A percentile compares a stretch with the other conserved stretches of the same genome.
These are phyloP conservation scores for Pythium angustatum DNA, from an alignment of 352 stramenopile species.

Conservation along the genomic window DNA sequence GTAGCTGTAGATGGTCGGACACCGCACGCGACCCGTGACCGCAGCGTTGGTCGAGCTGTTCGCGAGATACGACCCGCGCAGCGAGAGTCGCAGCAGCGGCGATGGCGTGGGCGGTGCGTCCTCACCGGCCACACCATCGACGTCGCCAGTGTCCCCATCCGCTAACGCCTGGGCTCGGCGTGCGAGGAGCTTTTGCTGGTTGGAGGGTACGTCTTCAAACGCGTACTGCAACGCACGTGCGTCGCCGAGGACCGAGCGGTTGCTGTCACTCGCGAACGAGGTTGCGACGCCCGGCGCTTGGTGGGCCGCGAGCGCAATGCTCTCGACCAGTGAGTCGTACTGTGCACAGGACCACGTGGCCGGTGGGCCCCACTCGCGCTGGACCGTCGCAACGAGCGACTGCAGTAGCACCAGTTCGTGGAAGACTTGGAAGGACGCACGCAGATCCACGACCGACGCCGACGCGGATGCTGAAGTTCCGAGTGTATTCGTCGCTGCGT, in stretches of 20 bases:
- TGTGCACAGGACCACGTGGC: constrained; percentile 51
- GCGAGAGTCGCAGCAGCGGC: not conserved
- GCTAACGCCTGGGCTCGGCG: not conserved
- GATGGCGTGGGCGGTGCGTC: not conserved
- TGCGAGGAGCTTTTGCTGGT: constrained; percentile 43
- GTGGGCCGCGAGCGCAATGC: constrained; percentile 56
- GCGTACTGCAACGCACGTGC: constrained; percentile 63
- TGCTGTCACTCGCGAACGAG: not conserved
- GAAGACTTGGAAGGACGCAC: constrained; percentile 67
- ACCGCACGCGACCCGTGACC: constrained; percentile 36
- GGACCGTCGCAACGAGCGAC: constrained; percentile 48
- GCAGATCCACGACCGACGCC: constrained; percentile 42
- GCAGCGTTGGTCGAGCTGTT: not conserved
- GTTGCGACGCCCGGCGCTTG: constrained; percentile 12
- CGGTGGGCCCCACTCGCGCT: constrained; percentile 46
- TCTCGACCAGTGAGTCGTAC: constrained; percentile 64
- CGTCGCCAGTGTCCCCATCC: not conserved
- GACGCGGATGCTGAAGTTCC: not conserved
- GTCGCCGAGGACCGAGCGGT: constrained; percentile 37
- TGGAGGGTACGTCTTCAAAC: constrained; percentile 68
- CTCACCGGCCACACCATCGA: not conserved
- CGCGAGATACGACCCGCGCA: constrained; percentile 9
- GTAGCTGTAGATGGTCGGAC: constrained; percentile 72
- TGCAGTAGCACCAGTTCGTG: constrained; percentile 70
- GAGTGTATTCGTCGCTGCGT: not conserved